phyloP scores from a whole-genome alignment of 2,329 filamentous ascomycete genomes.

The Pezicula radicicola region DNA sequence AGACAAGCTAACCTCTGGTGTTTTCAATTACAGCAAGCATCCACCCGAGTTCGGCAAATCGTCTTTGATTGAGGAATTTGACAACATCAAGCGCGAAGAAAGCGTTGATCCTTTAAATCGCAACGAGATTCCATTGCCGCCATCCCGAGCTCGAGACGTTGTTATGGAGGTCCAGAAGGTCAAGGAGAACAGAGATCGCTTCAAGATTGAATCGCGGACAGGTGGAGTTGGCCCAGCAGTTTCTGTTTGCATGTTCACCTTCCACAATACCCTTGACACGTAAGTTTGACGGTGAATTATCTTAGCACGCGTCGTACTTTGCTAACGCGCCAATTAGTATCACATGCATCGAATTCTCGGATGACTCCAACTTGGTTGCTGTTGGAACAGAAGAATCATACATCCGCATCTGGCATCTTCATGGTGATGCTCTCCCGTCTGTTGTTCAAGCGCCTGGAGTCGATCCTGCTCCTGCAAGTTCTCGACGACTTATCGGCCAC shows the following conservation, averaged over 20 bases:
- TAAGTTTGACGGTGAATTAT: slow-evolving; percentile 40
- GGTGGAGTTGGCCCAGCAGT: slow-evolving; percentile 80
- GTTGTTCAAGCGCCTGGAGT: slow-evolving; percentile 57
- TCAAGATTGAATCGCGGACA: slow-evolving; percentile 80
- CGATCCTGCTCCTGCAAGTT: slow-evolving; percentile 66
- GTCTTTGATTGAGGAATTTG: slow-evolving; percentile 83
- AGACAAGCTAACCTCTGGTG: too few species aligned
- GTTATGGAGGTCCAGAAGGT: slow-evolving; percentile 93
- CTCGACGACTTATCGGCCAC: slow-evolving; percentile 79
- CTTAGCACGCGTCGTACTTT: neutral
- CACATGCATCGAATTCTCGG: slow-evolving; percentile 93
- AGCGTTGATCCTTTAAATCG: slow-evolving; percentile 78
- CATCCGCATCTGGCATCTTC: slow-evolving; percentile 89
- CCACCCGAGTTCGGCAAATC: slow-evolving; percentile 68
- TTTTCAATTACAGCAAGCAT: slow-evolving; percentile 38
- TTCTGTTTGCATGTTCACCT: slow-evolving; percentile 96
- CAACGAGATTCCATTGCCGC: slow-evolving; percentile 79
- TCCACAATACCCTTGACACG: slow-evolving; percentile 94
- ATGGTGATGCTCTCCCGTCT: slow-evolving; percentile 76
- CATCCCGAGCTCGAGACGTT: slow-evolving; percentile 85
- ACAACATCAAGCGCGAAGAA: slow-evolving; percentile 87
- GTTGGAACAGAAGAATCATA: slow-evolving; percentile 92
- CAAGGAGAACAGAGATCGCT: slow-evolving; percentile 87
- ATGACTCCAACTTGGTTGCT: slow-evolving; percentile 83
- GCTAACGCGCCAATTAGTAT: slow-evolving; percentile 51